Evolutionary conservation across 371 early-diverging fungal genomes (phyloP), one percentile per base, ranked within the genome.

Genomic region (Mortierella sp.): DNA sequence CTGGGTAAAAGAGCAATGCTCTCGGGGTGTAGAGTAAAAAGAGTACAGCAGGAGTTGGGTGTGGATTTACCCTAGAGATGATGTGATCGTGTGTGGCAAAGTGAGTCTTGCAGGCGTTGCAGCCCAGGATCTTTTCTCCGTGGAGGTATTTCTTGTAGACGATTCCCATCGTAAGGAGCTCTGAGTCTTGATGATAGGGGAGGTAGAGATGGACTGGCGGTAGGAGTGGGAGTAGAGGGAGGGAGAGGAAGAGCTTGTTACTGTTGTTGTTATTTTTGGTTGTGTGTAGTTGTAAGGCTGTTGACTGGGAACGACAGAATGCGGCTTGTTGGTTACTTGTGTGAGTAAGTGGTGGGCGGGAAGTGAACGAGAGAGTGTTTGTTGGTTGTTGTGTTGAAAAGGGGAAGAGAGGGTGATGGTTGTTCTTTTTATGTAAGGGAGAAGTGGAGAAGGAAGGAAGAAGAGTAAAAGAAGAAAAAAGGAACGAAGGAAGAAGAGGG

Each of bases 61-160:
- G 16, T 63, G 16, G 43, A 29, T 38, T 72, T 91, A 92, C 95
- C 90, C 90, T 94, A 43, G 95, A 95, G 43, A 95, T 82, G 58
- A 95, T 88, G 60, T 89, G 90, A 7, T 93, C 93, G 24, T 71
- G 80, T 29, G 94, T 92, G 24, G 94, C 90, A 27, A 96, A 89
- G 75, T 95, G 96, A n/a, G 94, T 96, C 79, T 91, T 91, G 88
- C 96, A 96, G 18, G 88, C 83, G 60, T 80, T 86, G 86, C 96
- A 96, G 49, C 91, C 91, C 79, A 93, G 92, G 75, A 95, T 84
- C 58, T 87, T 82, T 43, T 75, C 89, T 48, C 91, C 91, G 65
- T 88, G 90, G 54, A 94, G 88, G 82, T 90, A 93, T 12, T 86
- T 89, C 74, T 90, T 90, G 77, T 92, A 92, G 70, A 88, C 89